Conservation (phyloP, 352 stramenopile species). For the Pythium biforme region DNA sequence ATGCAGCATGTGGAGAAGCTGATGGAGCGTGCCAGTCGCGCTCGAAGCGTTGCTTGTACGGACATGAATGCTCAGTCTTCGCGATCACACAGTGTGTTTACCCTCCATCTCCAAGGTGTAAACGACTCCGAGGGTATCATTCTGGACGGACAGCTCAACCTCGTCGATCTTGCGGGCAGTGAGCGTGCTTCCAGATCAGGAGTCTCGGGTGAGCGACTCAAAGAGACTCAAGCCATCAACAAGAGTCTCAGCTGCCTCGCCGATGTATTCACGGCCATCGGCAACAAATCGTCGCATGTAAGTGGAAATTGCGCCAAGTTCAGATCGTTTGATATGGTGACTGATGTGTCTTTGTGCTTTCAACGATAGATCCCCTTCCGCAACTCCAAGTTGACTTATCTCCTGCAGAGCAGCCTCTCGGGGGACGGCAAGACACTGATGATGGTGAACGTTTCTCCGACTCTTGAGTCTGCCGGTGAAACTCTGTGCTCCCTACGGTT, state of each 20-base stretch:
- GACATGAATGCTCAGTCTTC: conserved; percentile 93
- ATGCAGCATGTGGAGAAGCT: conserved; percentile 67
- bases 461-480: conserved; percentile 92
- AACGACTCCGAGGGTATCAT: conserved; percentile 79
- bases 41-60: conserved; percentile 82
- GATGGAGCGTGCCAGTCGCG: conserved; percentile 73
- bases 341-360: background rate
- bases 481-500: conserved; percentile 98
- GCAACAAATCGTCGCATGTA: conserved; percentile 94
- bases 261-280: conserved; percentile 98
- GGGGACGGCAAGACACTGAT: conserved; percentile 99
- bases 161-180: conserved; percentile 81
- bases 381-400: conserved; percentile 98
- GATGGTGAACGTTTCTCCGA: conserved; percentile 98
- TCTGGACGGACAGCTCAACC: conserved; percentile 68
- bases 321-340: background rate
- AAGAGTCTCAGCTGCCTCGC: conserved; percentile 98
- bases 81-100: conserved; percentile 81
- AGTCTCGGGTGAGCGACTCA: conserved; percentile 90
- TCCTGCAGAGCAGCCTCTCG: conserved; percentile 97
- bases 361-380: conserved; percentile 91
- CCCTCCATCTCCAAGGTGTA: conserved; percentile 67
- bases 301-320: conserved; percentile 16
- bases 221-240: conserved; percentile 98
- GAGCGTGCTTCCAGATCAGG: conserved; percentile 83